Percentiles rank a stretch among this genome's conserved stretches.
phyloP scores from a whole-genome alignment of 768 basidiomycete species.

The Russula brevipes region DNA sequence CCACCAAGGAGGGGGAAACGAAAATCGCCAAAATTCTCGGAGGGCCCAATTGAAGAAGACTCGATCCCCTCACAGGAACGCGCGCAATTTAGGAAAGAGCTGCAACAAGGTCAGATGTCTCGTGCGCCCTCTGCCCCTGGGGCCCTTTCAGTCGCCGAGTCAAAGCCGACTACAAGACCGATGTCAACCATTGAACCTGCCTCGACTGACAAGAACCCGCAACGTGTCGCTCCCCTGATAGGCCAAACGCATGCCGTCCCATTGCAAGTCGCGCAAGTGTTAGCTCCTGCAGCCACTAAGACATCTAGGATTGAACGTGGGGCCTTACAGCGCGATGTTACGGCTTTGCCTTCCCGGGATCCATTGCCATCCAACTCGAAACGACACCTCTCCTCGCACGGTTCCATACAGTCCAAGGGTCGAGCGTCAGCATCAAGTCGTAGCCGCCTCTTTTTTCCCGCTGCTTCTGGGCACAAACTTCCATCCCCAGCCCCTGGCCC shows the following conservation, averaged over 20 bases:
- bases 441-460: slow-evolving; percentile 13
- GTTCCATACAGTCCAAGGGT: not conserved
- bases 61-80: not conserved
- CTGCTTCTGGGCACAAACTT: slow-evolving; percentile 1
- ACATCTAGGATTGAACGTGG: not conserved
- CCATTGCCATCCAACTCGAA: not conserved
- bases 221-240: not conserved
- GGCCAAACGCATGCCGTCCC: not conserved
- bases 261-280: not conserved
- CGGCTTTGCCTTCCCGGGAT: not conserved
- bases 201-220: not conserved
- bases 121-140: not conserved
- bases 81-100: not conserved
- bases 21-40: not conserved
- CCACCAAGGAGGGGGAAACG: not conserved
- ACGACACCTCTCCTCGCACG: not conserved
- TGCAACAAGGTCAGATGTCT: not conserved
- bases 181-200: not conserved
- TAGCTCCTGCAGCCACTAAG: not conserved
- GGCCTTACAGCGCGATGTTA: not conserved
- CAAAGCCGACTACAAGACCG: not conserved
- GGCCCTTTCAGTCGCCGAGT: not conserved
- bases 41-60: not conserved
- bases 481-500: slow-evolving; percentile 4
- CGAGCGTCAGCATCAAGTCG: not conserved